Evolutionary conservation across 345 rosid genomes (phyloP), one percentile per base, ranked within the genome.

Genomic region (Eucalyptus virginea): DNA sequence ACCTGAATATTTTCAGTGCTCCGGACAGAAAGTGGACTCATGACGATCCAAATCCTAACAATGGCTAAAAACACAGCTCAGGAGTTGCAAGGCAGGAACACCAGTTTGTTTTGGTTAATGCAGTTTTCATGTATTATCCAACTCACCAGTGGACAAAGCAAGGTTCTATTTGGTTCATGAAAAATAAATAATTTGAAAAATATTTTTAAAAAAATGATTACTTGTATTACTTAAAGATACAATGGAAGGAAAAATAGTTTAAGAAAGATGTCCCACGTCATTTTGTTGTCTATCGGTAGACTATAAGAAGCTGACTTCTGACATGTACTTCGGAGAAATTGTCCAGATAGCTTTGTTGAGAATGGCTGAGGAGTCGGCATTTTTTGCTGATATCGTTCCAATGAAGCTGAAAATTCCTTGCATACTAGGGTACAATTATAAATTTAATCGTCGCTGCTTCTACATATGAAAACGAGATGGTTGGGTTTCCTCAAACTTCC

Each of bases 271-370:
- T 56, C 52, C 6, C 11, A 28, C 16, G 30, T 28, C 28, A 47
- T 12, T 26, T 88, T 65, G 26, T 12, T 28, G 30, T 58, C 0
- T 34, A 24, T 52, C 8, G 18, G 45, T 88, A 95, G 97, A 95
- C 94, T 95, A 95, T 86, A 96, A 95, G 88, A 96, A 96, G 92
- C 88, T 91, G 0, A 95, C 93, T 77, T 96, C 97, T 87, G 98
- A 96, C 47, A 96, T 95, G 98, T 96, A 96, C 90, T 91, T 95
- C 91, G 96, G 96, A 88, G 98, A 96, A 89, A 92, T 95, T 86
- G 91, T 95, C 52, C 95, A 95, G 52, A 91, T 96, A 89, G 96
- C 95, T 89, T 67, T 95, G 86, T 88, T 88, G 86, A 93, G 90
- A 90, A 92, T 96, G 94, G 97, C 98, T 28, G 94, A 94, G 89